phyloP scores from a whole-genome alignment of 495 filamentous ascomycete genomes.

The Neurospora hispaniola region DNA sequence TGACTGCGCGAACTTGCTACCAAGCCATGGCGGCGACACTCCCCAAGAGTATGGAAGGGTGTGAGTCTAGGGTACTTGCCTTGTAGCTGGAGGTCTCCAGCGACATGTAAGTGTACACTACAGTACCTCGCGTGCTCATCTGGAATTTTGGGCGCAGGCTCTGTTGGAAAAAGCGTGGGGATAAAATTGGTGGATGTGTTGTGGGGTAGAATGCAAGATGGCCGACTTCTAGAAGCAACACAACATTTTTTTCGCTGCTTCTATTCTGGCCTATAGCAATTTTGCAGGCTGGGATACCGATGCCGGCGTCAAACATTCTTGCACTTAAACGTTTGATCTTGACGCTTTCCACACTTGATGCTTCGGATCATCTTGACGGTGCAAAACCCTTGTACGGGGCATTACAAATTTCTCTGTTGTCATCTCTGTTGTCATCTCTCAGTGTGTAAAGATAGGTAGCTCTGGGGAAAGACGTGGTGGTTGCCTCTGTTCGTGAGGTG shows the following conservation, averaged over 20 bases:
- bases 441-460: background rate
- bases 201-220: slow-evolving; percentile 7
- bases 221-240: background rate
- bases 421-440: background rate
- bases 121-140: slow-evolving; percentile 1
- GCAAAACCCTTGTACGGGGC: background rate
- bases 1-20: slow-evolving; percentile 2
- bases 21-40: slow-evolving; percentile 17
- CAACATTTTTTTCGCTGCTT: background rate
- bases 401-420: background rate
- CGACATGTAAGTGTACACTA: background rate
- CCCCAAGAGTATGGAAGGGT: slow-evolving; percentile 10
- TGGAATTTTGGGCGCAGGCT: slow-evolving; percentile 16
- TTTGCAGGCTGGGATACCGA: background rate
- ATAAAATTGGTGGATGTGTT: slow-evolving; percentile 9
- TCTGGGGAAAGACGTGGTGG: background rate
- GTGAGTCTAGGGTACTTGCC: slow-evolving; percentile 5
- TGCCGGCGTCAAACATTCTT: background rate
- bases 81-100: slow-evolving; percentile 12
- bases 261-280: background rate
- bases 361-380: background rate
- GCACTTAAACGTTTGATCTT: background rate
- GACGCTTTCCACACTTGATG: background rate
- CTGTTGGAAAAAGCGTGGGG: slow-evolving; percentile 16
- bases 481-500: background rate